Base-by-base conservation (phyloP, 1,284 basidiomycete species). In the Ustilago shanxiensis region DNA sequence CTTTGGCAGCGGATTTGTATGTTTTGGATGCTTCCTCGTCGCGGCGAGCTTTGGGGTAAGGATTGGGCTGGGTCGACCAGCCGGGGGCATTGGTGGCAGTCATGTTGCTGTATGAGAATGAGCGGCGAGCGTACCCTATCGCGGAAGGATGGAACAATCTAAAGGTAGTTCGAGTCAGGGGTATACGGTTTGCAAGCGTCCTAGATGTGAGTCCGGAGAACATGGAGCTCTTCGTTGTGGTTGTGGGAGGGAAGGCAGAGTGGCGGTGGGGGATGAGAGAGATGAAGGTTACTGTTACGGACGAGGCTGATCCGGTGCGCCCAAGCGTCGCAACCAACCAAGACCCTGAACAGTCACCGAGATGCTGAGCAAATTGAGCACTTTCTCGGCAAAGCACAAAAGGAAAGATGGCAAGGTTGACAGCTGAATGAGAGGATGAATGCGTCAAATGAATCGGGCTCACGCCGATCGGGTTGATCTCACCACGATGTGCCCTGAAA, bases 31-130 rank as follows among this genome's bases (percentile, higher is more conserved):
- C 73, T 20, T 58, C 47, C n/a, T 72, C 65, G 26, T 85, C 82
- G n/a, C 84, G 77, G 24, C 79, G 79, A 41, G 84, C 81, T 2
- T 45, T n/a, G 3, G 84, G 84, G 39, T 81, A 86, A 8, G 83
- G 83, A 11, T 67, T 72, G 33, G 64, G 67, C n/a, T 68, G 31
- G 24, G 75, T 72, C 24, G 70, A 65, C 82, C 82, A 83, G 37
- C 78, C 78, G 6, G 82, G 79, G 11, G 82, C 82, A 37, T 58
- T 66, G 22, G 56, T 37, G 2, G 52, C 13, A 8, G 72, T 63
- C 72, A 75, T 75, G 16, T 18, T 58, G 16, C 20, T 58, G 50
- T 18, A 20, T 2, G 45, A 16, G 6, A 45, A 18, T 31, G n/a
- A 7, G 60, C 24, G 41, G 55, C n/a, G 20, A 18, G 26, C 22